Evolutionary conservation across 2,329 filamentous ascomycete genomes (phyloP).

Genomic region (Aspergillus fischeri): DNA sequence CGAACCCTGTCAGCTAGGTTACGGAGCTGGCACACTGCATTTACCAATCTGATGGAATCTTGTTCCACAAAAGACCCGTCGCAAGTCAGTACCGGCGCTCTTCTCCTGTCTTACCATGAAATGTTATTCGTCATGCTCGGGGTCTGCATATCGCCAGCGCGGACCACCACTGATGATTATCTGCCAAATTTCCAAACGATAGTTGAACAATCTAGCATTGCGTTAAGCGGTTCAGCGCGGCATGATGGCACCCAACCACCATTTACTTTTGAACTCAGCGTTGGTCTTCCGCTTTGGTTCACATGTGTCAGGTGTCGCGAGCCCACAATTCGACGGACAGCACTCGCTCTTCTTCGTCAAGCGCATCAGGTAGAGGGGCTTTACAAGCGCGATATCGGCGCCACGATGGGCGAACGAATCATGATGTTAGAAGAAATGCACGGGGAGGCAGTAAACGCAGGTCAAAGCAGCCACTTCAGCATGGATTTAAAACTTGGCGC

Average conservation of each 20-base stretch:
- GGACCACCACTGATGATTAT: constrained; percentile 20
- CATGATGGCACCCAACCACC: constrained; percentile 23
- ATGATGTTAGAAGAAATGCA: constrained; percentile 30
- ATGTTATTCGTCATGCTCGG: constrained; percentile 20
- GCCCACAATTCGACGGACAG: constrained; percentile 25
- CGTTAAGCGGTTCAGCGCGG: constrained; percentile 14
- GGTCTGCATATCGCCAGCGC: constrained; percentile 17
- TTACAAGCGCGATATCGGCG: constrained; percentile 10
- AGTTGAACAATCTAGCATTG: constrained; percentile 22
- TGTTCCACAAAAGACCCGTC: background rate
- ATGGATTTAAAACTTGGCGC: background rate
- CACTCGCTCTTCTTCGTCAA: constrained; percentile 22
- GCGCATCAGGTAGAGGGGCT: constrained; percentile 27
- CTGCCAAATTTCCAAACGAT: constrained; percentile 24
- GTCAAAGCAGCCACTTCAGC: background rate
- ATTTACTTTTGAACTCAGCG: constrained; percentile 30
- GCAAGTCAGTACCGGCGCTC: constrained; percentile 15
- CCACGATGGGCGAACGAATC: constrained; percentile 17
- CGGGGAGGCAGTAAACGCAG: constrained; percentile 3
- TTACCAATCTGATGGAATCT: constrained; percentile 14
- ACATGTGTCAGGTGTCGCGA: constrained; percentile 30
- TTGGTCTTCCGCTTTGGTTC: constrained; percentile 29
- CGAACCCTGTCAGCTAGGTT: constrained; percentile 13
- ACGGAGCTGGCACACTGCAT: constrained; percentile 20
- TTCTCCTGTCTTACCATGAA: constrained; percentile 23